phyloP scores from a whole-genome alignment of 2,329 filamentous ascomycete genomes.

The Nigrospora osmanthi region DNA sequence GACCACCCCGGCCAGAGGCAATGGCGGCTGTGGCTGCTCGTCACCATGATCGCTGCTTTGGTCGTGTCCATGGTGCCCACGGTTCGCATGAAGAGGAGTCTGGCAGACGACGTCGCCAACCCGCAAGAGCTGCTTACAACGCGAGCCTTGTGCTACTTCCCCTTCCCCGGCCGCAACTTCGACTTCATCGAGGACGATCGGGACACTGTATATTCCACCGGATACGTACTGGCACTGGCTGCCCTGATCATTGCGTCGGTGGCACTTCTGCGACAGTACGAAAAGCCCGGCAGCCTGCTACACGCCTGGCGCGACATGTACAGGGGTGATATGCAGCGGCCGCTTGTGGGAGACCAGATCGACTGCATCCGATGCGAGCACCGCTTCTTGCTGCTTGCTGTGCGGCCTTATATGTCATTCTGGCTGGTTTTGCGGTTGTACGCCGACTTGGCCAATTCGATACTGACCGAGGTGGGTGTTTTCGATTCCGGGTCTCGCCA shows the following conservation, averaged over 20 bases:
- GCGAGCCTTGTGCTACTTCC: slow-evolving; percentile 15
- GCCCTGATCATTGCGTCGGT: slow-evolving; percentile 5
- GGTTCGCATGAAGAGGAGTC: slow-evolving; percentile 10
- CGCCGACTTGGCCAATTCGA: slow-evolving; percentile 13
- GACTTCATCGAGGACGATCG: slow-evolving; percentile 1
- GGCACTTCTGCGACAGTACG: slow-evolving; percentile 1
- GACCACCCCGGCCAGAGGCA: slow-evolving; percentile 10
- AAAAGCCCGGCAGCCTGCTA: slow-evolving; percentile 9
- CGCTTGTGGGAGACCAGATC: slow-evolving; percentile 8
- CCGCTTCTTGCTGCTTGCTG: slow-evolving; percentile 13
- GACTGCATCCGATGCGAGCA: slow-evolving; percentile 17
- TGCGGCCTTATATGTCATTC: slow-evolving; percentile 13
- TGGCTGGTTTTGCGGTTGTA: slow-evolving; percentile 16
- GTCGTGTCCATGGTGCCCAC: slow-evolving; percentile 16
- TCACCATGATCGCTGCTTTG: slow-evolving; percentile 9
- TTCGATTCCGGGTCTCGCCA: too few species aligned
- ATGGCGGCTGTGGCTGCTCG: slow-evolving; percentile 11
- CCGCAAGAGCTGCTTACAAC: slow-evolving; percentile 7
- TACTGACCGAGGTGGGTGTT: slow-evolving; percentile 8
- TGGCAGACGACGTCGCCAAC: slow-evolving; percentile 9
- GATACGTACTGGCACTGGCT: slow-evolving; percentile 6
- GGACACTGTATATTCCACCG: slow-evolving; percentile 4
- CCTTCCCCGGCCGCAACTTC: slow-evolving; percentile 6
- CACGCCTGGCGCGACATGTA: slow-evolving; percentile 13
- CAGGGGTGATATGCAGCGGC: slow-evolving; percentile 12